Evolutionary conservation across 1,139 yeast species (phyloP), one percentile per base, ranked within the genome.

Genomic region (Kodamaea alishanica): DNA sequence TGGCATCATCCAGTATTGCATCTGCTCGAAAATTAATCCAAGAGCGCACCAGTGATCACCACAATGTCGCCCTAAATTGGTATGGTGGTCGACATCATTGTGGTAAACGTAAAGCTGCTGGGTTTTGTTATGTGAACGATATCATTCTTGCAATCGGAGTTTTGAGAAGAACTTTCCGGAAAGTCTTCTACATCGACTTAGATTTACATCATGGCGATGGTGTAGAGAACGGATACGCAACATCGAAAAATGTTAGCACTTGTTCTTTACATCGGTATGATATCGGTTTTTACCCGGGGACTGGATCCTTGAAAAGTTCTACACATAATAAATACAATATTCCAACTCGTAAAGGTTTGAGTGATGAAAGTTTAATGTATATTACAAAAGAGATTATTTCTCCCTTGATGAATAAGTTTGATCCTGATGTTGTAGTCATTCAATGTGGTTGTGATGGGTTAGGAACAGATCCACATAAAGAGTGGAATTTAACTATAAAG

Each of bases 171-270:
- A 55, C 58, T 8, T 77, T 63, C 49, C 61, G 66, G n/a, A 69
- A 59, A 28, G 68, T 85, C 0, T 65, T 81, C 49, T 85, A 84
- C 51, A 56, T 85, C 3, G 95, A 85, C 55, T 58, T 84, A 7
- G 95, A 85, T 57, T 55, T 85, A 9, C 94, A 84, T 52, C 90
- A 84, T 55, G 90, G 92, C 0, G 90, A 84, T 55, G 95, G 89
- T 0, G 92, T 84, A 1, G 85, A 82, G 41, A 61, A 67, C 1
- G 88, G 88, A 0, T 84, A 82, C 58, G 65, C 67, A 41, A 69
- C 63, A 45, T 75, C 85, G 0, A 65, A 68, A 34, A 74, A 71
- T 33, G 85, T 85, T 0, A 60, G 73, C 38, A 80, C 86, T 1
- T 63, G 83, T 24, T 82, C 89, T 0, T 49, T 84, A 2, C 95